Conservation (phyloP, 208 protist species). For the Leishmania aethiopica region DNA sequence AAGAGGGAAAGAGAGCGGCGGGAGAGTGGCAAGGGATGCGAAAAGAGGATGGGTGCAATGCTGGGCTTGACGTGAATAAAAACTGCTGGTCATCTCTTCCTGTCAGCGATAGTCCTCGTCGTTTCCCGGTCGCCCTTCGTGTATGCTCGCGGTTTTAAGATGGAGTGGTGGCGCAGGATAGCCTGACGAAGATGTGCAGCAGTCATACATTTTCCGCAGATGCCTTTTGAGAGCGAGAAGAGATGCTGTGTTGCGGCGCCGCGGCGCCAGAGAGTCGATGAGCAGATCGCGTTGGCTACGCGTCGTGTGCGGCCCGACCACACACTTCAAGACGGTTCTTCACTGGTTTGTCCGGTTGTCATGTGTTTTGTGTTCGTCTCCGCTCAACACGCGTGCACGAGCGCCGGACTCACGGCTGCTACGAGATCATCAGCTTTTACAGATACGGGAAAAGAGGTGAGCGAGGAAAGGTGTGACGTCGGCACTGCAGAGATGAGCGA, state of each 20-base stretch:
- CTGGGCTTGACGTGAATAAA: background rate
- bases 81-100: background rate
- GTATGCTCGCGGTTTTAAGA: background rate
- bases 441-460: no score
- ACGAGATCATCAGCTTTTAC: background rate
- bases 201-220: background rate
- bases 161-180: background rate
- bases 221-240: background rate
- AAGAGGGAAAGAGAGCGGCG: background rate
- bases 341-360: no score
- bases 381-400: no score
- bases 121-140: background rate
- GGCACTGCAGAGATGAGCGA: no score
- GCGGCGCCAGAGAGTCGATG: background rate
- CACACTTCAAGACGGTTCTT: no score
- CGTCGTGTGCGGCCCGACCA: no score
- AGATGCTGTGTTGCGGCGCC: background rate
- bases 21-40: background rate
- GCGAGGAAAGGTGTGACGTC: no score
- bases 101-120: background rate
- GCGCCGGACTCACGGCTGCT: background rate
- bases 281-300: background rate
- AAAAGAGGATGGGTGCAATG: background rate
- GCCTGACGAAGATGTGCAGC: background rate
- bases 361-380: no score